A percentile compares a stretch with the other conserved stretches of the same genome.
Evolutionary conservation across 306 rosid species (phyloP).

Genomic region (Malus asiatica): DNA sequence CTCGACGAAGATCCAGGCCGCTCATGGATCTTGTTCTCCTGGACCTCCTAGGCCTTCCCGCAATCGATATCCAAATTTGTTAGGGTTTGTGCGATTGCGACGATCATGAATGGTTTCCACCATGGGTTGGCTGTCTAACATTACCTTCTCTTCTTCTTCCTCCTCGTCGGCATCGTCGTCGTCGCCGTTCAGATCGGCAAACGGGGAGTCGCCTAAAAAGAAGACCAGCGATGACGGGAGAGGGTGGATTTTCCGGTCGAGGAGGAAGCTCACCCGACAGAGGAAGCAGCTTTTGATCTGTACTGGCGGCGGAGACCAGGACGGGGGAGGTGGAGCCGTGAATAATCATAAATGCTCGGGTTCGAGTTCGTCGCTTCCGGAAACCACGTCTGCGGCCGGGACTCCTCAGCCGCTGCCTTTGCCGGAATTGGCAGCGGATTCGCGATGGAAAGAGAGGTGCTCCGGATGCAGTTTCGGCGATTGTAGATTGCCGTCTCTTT

Average conservation of each 20-base stretch:
- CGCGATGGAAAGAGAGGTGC: not conserved
- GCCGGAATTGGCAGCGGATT: constrained; percentile 36
- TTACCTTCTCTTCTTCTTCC: constrained; percentile 37
- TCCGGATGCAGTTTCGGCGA: constrained; percentile 8
- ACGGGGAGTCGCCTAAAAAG: constrained; percentile 12
- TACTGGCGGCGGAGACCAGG: not conserved
- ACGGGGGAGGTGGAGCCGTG: constrained; percentile 1
- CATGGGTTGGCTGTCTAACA: constrained; percentile 76
- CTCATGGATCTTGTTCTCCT: not conserved
- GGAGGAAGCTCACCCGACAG: constrained; percentile 27
- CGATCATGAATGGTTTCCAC: not conserved
- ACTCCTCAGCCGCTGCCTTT: constrained; percentile 78
- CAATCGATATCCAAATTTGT: not conserved
- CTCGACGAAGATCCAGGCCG: not conserved
- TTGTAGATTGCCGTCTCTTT: constrained; percentile 42
- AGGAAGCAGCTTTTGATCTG: constrained; percentile 33
- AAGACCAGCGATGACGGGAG: constrained; percentile 6
- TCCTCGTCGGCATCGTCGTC: constrained; percentile 24
- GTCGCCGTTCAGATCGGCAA: constrained; percentile 3
- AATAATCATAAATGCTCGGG: constrained; percentile 8
- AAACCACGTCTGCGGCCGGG: not conserved
- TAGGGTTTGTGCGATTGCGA: not conserved
- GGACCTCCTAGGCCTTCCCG: not conserved
- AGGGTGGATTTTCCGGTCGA: constrained; percentile 39
- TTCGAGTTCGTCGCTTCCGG: not conserved